Evolutionary conservation across 1,284 basidiomycete genomes (phyloP), one percentile per base, ranked within the genome.

Genomic region (Ganoderma multipileum): DNA sequence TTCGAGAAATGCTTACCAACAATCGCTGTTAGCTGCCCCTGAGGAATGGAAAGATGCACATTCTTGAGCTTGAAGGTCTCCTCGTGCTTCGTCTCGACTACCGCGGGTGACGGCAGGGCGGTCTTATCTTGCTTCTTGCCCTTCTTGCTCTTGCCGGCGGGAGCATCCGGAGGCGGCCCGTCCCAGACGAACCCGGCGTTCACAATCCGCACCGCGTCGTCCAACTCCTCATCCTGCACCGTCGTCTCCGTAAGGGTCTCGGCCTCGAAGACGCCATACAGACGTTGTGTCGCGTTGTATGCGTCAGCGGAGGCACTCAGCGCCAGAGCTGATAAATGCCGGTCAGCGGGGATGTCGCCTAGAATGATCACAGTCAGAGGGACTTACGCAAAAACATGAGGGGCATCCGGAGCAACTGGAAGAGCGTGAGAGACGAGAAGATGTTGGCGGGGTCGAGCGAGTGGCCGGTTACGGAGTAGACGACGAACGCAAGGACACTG

Each of bases 151-250:
- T 81, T 80, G 75, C 83, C 83, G 5, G 72, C 77, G 61, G 86
- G 80, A 55, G 84, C 77, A 61, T 87, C 82, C 55, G 88, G 83
- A 61, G 91, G 89, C 6, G 92, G 89, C 3, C 88, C 86, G 75
- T 97, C 95, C 95, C 96, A 97, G 0, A 89, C 89, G 78, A 97
- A 97, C 12, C 89, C 87, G 3, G 89, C 95, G 66, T 85, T 82
- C 50, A 87, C 82, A 60, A 94, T 86, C 65, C 86, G 83, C 67
- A 97, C 76, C 2, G 94, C 95, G 50, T 83, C 81, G 12, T 86
- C 81, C 39, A 93, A 79, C 65, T 87, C 81, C 23, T 84, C 78
- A 63, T 90, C 83, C 7, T 84, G 78, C 6, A 81, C 74, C 39
- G 86, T 83, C 0, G 83, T 85, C 67, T 92, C 88, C 8, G 86